These are phyloP conservation scores for Gnomoniopsis smithogilvyi DNA, from an alignment of 2,329 filamentous ascomycete genomes.

Conservation along the genomic window DNA sequence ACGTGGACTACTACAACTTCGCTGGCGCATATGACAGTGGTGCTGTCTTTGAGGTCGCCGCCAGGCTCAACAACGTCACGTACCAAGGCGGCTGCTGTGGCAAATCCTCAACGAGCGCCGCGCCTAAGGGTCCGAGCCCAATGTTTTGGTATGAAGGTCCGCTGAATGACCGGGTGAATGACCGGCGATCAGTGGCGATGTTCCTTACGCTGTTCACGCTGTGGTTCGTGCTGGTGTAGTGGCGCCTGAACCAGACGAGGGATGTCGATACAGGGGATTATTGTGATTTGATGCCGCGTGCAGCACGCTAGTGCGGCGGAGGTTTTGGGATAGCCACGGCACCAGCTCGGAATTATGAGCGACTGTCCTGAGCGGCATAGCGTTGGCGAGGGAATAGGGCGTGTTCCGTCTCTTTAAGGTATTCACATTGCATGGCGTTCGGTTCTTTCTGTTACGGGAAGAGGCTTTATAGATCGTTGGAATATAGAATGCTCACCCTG, in stretches of 20 bases:
- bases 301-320: too few relatives aligned
- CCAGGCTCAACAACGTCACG: conserved; percentile 67
- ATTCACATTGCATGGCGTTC: conserved; percentile 16
- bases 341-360: too few relatives aligned
- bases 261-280: conserved; percentile 6
- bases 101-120: conserved; percentile 17
- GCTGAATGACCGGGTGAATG: conserved; percentile 9
- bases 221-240: conserved; percentile 15
- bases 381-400: too few relatives aligned
- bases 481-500: neutral
- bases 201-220: conserved; percentile 19
- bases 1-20: conserved; percentile 83
- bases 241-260: conserved; percentile 17
- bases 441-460: conserved; percentile 1
- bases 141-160: conserved; percentile 14
- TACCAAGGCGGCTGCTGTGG: conserved; percentile 60
- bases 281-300: conserved; percentile 18
- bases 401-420: too few relatives aligned
- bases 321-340: too few relatives aligned
- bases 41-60: conserved; percentile 74
- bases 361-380: too few relatives aligned
- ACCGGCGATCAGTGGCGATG: too few relatives aligned
- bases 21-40: conserved; percentile 54
- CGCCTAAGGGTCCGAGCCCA: conserved; percentile 9
- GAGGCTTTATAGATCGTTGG: neutral